These are phyloP conservation scores for Paracamarosporium sp. DNA, from an alignment of 2,329 filamentous ascomycete genomes.

Conservation along the genomic window DNA sequence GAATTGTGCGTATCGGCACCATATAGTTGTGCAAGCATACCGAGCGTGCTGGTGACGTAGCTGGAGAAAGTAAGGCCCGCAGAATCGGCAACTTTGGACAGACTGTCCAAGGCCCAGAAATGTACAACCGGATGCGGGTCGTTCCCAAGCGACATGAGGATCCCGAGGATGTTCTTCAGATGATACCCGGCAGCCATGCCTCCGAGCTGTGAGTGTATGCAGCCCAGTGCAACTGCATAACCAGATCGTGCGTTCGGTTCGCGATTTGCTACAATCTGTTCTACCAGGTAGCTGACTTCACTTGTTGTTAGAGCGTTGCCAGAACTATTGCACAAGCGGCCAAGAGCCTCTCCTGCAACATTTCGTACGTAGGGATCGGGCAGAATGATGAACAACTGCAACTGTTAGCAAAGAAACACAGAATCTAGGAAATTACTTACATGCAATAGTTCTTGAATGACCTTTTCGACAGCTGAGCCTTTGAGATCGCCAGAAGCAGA, in stretches of 20 bases:
- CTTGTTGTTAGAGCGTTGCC: slow-evolving; percentile 88
- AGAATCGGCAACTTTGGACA: slow-evolving; percentile 86
- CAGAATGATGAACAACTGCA: slow-evolving; percentile 75
- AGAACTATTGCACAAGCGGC: slow-evolving; percentile 81
- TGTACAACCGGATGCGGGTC: slow-evolving; percentile 95
- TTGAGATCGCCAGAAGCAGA: slow-evolving; percentile 76
- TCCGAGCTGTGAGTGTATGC: slow-evolving; percentile 93
- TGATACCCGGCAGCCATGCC: slow-evolving; percentile 98
- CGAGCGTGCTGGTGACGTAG: slow-evolving; percentile 88
- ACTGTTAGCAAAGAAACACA: slow-evolving; percentile 9
- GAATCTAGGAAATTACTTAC: slow-evolving; percentile 60
- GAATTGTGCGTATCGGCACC: slow-evolving; percentile 89
- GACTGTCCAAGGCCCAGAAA: slow-evolving; percentile 91
- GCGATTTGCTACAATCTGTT: slow-evolving; percentile 91
- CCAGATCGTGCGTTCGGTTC: slow-evolving; percentile 93
- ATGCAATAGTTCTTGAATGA: slow-evolving; percentile 73
- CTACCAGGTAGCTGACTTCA: slow-evolving; percentile 89
- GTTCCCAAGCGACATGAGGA: slow-evolving; percentile 96
- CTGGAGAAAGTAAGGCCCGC: slow-evolving; percentile 90
- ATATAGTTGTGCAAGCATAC: slow-evolving; percentile 93
- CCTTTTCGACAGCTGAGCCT: slow-evolving; percentile 77
- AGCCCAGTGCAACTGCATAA: slow-evolving; percentile 90
- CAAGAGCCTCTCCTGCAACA: slow-evolving; percentile 84
- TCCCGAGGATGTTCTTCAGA: slow-evolving; percentile 94
- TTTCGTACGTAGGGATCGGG: slow-evolving; percentile 85